These are phyloP conservation scores for Chalciporus pseudorubinellus DNA, from an alignment of 768 basidiomycete genomes.

Conservation along the genomic window DNA sequence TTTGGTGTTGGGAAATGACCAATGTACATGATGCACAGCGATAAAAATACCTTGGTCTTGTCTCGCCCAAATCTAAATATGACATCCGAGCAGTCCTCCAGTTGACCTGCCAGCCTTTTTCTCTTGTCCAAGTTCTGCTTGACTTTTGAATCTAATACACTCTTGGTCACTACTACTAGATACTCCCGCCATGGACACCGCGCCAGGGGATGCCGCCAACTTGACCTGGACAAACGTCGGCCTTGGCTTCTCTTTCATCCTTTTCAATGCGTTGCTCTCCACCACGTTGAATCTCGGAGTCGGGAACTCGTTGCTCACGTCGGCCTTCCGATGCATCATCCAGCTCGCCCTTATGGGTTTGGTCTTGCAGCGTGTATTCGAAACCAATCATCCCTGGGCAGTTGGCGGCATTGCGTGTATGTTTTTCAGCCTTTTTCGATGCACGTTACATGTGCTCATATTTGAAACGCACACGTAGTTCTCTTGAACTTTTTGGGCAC, in stretches of 20 bases:
- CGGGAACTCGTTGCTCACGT: slow-evolving; percentile 62
- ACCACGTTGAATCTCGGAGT: slow-evolving; percentile 63
- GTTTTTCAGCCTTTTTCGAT: slow-evolving; percentile 25
- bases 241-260: slow-evolving; percentile 72
- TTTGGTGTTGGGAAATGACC: no score
- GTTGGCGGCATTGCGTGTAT: slow-evolving; percentile 71
- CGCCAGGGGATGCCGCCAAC: slow-evolving; percentile 22
- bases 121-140: not conserved
- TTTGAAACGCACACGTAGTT: slow-evolving; percentile 35
- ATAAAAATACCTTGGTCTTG: not conserved
- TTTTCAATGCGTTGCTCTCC: slow-evolving; percentile 69
- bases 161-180: not conserved
- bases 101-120: not conserved
- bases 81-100: not conserved
- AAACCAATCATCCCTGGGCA: slow-evolving; percentile 68
- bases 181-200: slow-evolving; percentile 32
- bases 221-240: slow-evolving; percentile 74
- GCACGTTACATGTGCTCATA: not conserved
- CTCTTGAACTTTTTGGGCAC: slow-evolving; percentile 77
- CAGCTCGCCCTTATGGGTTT: slow-evolving; percentile 76
- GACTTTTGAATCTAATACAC: not conserved
- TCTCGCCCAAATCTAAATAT: not conserved
- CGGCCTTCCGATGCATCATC: slow-evolving; percentile 70
- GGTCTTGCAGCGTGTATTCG: slow-evolving; percentile 71
- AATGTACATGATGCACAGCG: not conserved